Base-by-base conservation (phyloP, 2,329 filamentous ascomycete species). In the Biscogniauxia marginata region DNA sequence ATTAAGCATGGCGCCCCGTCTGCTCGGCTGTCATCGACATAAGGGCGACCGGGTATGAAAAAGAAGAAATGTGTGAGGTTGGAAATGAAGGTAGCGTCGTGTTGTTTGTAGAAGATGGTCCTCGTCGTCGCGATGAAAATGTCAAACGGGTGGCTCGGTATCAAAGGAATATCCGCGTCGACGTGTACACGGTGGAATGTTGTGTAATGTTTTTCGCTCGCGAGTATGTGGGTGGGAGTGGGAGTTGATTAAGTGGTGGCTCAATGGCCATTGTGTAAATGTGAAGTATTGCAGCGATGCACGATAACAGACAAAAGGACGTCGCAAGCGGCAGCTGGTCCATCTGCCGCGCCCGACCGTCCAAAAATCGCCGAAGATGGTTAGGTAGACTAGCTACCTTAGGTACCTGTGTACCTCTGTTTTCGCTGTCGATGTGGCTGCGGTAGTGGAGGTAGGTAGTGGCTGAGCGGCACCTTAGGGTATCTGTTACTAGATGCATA, bases 1-100 rank as follows among this genome's bases (percentile, higher is more conserved):
- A 61, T 66, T 64, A 62, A 65, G 58, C 67, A 70, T 70, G 49
- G 61, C 64, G 63, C 50, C 54, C 53, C 46, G 39, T 53, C 53
- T 52, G 46, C 23, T 56, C 16, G 49, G 23, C 55, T 61, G 55
- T 64, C 67, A 70, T 68, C 55, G 55, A 55, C 53, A 49, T 56
- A 51, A 44, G 19, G 46, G 16, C 22, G 46, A 25, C 7, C 23
- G 18, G 22, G 20, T 34, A 13, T 34, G 4, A 13, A 13, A 34
- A 13, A 13, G 3, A 13, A 18, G 44, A 20, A 19, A 11, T 6
- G 18, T 21, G 45, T 39, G 30, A n/a, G 24, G 24, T 25, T 39
- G 30, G 2, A 16, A 9, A 16, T 39, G 30, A 4, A 3, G 30
- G 30, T n/a, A n/a, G 30, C 13, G 30, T 39, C 8, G 25, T 39